Conservation (phyloP, 2,329 filamentous ascomycete species). For the Cordyceps pruinosa region DNA sequence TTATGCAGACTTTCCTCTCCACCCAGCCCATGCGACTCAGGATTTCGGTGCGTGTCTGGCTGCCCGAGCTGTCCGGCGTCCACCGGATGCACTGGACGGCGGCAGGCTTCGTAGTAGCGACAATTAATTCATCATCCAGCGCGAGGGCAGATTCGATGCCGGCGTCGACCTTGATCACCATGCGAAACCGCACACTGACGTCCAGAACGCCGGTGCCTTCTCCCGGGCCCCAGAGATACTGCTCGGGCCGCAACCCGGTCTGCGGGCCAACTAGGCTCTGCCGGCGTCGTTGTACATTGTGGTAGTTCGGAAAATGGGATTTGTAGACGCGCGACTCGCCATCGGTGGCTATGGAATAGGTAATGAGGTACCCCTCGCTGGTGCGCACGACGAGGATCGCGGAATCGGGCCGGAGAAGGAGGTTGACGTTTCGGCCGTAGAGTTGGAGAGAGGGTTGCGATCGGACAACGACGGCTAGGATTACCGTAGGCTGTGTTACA, state of each 20-base stretch:
- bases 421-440: constrained; percentile 78
- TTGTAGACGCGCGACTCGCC: constrained; percentile 77
- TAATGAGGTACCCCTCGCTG: constrained; percentile 78
- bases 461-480: constrained; percentile 77
- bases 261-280: constrained; percentile 56
- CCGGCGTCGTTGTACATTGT: constrained; percentile 54
- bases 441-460: constrained; percentile 71
- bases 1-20: constrained; percentile 66
- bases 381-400: constrained; percentile 90
- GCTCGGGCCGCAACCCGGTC: constrained; percentile 48
- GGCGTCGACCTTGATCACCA: constrained; percentile 97
- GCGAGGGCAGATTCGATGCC: constrained; percentile 84
- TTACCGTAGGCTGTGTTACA: constrained; percentile 66
- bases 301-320: constrained; percentile 66
- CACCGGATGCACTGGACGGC: constrained; percentile 97
- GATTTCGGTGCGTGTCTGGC: constrained; percentile 85
- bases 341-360: constrained; percentile 85
- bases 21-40: constrained; percentile 83
- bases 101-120: constrained; percentile 83
- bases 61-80: constrained; percentile 74
- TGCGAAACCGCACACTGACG: constrained; percentile 84
- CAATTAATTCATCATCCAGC: constrained; percentile 84
- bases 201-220: constrained; percentile 79
- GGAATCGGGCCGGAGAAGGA: constrained; percentile 84
- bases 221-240: constrained; percentile 66